Base-by-base conservation (phyloP, 495 filamentous ascomycete species). In the Penicillium chermesinum region DNA sequence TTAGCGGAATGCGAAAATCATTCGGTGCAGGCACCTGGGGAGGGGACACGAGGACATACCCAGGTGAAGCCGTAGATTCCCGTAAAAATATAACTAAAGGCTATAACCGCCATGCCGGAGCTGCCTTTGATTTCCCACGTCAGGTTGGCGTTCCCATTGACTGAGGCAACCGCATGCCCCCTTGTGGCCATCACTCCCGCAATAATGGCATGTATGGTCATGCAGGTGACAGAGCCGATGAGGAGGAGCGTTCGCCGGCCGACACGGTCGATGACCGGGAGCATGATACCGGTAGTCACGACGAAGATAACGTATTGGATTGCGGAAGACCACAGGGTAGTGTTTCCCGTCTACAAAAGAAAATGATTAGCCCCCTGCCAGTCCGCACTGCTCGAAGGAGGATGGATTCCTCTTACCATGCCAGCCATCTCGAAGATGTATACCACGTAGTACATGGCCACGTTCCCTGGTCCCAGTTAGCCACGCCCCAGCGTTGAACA, bases 301-400 rank as follows among this genome's bases (percentile, higher is more conserved):
- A 89, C 81, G 67, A 89, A 87, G 14, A 89, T 71, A 6, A 85
- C 85, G 59, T 88, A 89, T 59, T 88, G 85, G 38, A 88, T 77
- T 10, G 80, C 80, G 1, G 83, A 85, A 0, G 81, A 84, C 53
- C 84, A 77, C 34, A 88, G 70, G 44, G 79, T 81, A 40, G 82
- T 71, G 63, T 88, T 79, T 25, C 84, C 84, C 8, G 68, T 65
- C 68, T 70, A 69, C 3, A 15, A 7, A 10, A 30, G 6, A 21
- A 35, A 9, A 33, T 49, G 10, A 52, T 35, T 25, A 9, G 17
- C 13, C n/a, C 16, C 13, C 15, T 2, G n/a, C n/a, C n/a, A n/a
- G n/a, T n/a, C n/a, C n/a, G n/a, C n/a, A n/a, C n/a, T n/a, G n/a
- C n/a, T n/a, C n/a, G n/a, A n/a, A n/a, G n/a, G n/a, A 2, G 7